Evolutionary conservation across 148 eudicot genomes (phyloP).

Genomic region (Rhododendron molle): DNA sequence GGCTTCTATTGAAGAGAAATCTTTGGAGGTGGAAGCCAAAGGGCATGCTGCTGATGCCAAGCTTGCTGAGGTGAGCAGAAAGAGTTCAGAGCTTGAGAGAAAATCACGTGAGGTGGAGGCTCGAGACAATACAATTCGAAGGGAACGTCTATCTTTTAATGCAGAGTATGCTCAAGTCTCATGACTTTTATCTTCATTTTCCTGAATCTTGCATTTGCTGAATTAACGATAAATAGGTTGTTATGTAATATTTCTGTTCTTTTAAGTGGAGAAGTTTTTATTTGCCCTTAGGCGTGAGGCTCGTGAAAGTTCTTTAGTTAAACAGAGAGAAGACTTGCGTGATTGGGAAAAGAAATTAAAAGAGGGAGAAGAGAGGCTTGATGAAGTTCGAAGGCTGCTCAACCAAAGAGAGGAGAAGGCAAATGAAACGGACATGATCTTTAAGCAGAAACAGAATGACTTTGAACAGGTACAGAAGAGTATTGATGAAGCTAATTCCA

Average conservation of each 20-base stretch:
- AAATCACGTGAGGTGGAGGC: constrained; percentile 62
- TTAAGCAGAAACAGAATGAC: constrained; percentile 66
- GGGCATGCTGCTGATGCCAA: constrained; percentile 86
- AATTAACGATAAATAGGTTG: neutral
- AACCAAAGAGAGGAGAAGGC: constrained; percentile 89
- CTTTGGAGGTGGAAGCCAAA: constrained; percentile 87
- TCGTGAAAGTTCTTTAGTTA: constrained; percentile 51
- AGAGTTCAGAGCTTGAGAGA: constrained; percentile 80
- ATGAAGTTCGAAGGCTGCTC: constrained; percentile 75
- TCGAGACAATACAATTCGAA: constrained; percentile 67
- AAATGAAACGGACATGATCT: constrained; percentile 62
- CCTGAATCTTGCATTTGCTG: neutral
- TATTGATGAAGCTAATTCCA: constrained; percentile 46
- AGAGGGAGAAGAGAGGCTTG: constrained; percentile 85
- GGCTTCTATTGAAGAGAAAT: constrained; percentile 81
- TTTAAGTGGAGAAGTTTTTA: neutral
- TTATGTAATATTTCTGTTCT: neutral
- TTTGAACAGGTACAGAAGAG: constrained; percentile 64
- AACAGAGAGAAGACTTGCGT: constrained; percentile 83
- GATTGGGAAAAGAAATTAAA: constrained; percentile 90
- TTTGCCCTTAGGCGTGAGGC: constrained; percentile 54
- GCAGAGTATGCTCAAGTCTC: constrained; percentile 60
- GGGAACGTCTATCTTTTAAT: constrained; percentile 73
- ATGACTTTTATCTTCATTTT: neutral
- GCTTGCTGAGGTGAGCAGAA: constrained; percentile 85